phyloP scores from a whole-genome alignment of 2,329 filamentous ascomycete genomes.

The Alternaria atra region DNA sequence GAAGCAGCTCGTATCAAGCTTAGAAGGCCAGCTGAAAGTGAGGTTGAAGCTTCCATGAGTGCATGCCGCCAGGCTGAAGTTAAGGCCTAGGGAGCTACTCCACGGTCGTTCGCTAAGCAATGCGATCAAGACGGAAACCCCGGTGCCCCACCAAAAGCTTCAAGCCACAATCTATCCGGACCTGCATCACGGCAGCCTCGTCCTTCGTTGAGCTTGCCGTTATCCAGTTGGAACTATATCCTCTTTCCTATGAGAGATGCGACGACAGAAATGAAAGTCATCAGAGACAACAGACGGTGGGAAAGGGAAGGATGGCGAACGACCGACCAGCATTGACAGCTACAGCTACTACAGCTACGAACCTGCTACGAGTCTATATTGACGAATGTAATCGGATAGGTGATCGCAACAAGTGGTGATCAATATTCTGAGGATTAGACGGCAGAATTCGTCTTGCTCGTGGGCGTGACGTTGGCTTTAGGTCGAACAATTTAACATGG shows the following conservation, averaged over 20 bases:
- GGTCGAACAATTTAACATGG: neutral
- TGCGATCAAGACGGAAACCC: neutral
- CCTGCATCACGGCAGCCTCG: neutral
- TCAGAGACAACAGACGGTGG: no score
- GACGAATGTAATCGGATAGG: no score
- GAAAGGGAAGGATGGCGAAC: no score
- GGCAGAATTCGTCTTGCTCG: neutral
- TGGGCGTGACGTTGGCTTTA: slow-evolving; percentile 1
- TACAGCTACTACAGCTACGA: no score
- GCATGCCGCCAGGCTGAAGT: neutral
- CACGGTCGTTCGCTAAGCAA: neutral
- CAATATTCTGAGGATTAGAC: neutral
- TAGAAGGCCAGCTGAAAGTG: no score
- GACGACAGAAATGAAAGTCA: no score
- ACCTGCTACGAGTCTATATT: no score
- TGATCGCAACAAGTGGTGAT: no score
- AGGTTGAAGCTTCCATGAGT: no score
- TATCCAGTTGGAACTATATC: neutral
- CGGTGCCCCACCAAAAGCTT: neutral
- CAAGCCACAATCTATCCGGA: neutral
- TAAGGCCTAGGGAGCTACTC: neutral
- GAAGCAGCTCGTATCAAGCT: no score
- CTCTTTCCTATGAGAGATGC: no score
- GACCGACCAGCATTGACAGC: no score
- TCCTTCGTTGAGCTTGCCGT: neutral